Evolutionary conservation across 2,329 filamentous ascomycete species (phyloP), one percentile per base, ranked within the genome.

Genomic region (Sporothrix variecibatus): DNA sequence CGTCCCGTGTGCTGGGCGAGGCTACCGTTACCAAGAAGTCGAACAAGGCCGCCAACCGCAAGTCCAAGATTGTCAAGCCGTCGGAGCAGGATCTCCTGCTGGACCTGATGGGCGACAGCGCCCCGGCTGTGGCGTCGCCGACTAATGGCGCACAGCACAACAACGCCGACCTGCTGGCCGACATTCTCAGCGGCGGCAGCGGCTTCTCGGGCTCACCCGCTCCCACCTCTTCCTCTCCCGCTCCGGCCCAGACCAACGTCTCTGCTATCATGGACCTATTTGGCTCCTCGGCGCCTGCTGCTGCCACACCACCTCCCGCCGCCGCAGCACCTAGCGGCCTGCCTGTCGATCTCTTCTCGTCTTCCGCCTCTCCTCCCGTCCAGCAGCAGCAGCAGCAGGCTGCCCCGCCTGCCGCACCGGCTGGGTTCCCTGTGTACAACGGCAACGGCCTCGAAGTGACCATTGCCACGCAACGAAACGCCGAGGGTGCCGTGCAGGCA

Each of bases 191-290:
- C 70, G 93, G 93, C 70, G 73, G 73, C 64, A 94, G 94, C 68
- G 93, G 93, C 71, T 15, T 60, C 34, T 20, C 72, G 15, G 43
- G 69, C n/a, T 49, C 68, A 3, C 67, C 76, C 7, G 43, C 74
- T 1, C 88, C 88, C 72, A 83, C 86, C 0, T 51, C 72, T 0
- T 49, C 85, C 0, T 85, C 88, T 15, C 86, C 89, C 7, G 84
- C 86, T 4, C 85, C 89, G 9, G 87, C 87, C 75, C 83, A 86
- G 77, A 88, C 87, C 77, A 87, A 90, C 80, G 83, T 89, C 78
- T 86, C 89, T 43, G 90, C 93, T 40, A 98, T 99, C 80, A 95
- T 98, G 93, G 95, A 97, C 80, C 87, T 99, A 26, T 97, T 98
- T 82, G 83, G 85, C 77, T 81, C 82, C 5, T 76, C 82, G 6